phyloP scores from a whole-genome alignment of 305 asterid species.

The Caryopteris hybrid region DNA sequence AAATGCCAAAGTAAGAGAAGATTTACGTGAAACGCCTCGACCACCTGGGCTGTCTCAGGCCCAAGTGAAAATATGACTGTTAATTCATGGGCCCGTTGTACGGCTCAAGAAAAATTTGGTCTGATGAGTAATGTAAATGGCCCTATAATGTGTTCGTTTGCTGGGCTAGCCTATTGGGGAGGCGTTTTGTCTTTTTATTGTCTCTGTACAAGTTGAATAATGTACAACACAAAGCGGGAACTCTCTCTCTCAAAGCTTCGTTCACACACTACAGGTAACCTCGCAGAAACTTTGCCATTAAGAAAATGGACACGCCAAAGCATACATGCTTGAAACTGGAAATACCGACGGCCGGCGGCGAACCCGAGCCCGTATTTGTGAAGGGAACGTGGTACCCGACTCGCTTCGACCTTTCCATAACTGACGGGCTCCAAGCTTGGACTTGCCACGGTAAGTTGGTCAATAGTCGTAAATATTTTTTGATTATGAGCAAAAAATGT shows the following conservation, averaged over 20 bases:
- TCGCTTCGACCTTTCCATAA: conserved; percentile 62
- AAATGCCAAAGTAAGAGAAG: too few relatives aligned
- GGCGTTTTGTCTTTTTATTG: too few relatives aligned
- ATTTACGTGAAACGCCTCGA: too few relatives aligned
- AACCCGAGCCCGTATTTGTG: conserved; percentile 49
- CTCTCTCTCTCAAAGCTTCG: conserved; percentile 18
- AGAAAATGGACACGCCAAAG: conserved; percentile 44
- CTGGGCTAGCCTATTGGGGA: not conserved
- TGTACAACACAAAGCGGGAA: conserved; percentile 17
- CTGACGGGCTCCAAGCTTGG: conserved; percentile 76
- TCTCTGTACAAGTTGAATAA: not conserved
- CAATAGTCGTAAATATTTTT: not conserved
- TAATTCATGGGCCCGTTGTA: too few relatives aligned
- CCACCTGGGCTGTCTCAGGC: too few relatives aligned
- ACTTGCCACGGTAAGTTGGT: conserved; percentile 50
- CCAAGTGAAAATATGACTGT: too few relatives aligned
- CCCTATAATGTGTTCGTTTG: too few relatives aligned
- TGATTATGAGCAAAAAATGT: not conserved
- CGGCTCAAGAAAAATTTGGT: too few relatives aligned
- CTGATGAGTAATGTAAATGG: too few relatives aligned
- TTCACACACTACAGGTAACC: conserved; percentile 12
- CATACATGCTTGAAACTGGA: conserved; percentile 81
- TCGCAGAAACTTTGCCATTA: not conserved
- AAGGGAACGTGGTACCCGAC: conserved; percentile 78
- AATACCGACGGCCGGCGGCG: conserved; percentile 23